These are phyloP conservation scores for Hibiscus mutabilis DNA, from an alignment of 345 rosid genomes.

Conservation along the genomic window DNA sequence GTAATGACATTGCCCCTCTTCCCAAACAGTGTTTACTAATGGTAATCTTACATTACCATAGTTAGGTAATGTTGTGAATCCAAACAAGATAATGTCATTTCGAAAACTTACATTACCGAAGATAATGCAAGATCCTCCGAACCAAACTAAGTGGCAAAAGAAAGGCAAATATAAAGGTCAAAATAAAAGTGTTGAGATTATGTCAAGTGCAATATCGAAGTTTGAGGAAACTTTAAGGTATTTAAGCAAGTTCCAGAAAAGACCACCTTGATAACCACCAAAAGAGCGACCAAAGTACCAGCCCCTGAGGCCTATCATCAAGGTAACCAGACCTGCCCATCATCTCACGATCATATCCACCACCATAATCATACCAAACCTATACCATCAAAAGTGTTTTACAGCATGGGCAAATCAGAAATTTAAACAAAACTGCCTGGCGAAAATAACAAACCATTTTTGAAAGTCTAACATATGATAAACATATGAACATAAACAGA, in stretches of 20 bases:
- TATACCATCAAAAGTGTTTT: slow-evolving; percentile 17
- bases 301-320: slow-evolving; percentile 79
- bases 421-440: neutral
- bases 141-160: neutral
- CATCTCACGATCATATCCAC: slow-evolving; percentile 82
- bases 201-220: slow-evolving; percentile 1
- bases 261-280: slow-evolving; percentile 51
- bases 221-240: neutral
- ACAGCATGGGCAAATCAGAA: neutral
- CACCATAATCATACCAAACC: slow-evolving; percentile 77
- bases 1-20: no score
- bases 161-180: neutral
- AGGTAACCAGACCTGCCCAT: slow-evolving; percentile 68
- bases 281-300: slow-evolving; percentile 55
- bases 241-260: slow-evolving; percentile 18
- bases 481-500: neutral
- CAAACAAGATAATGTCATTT: no score
- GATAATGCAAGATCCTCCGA: no score
- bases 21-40: no score
- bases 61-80: no score
- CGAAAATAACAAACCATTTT: neutral
- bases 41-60: no score
- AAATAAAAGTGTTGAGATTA: neutral
- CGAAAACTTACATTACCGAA: no score
- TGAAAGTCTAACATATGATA: neutral